Evolutionary conservation across 148 eudicot species (phyloP), one percentile per base, ranked within the genome.

Genomic region (Selenicereus undatus): DNA sequence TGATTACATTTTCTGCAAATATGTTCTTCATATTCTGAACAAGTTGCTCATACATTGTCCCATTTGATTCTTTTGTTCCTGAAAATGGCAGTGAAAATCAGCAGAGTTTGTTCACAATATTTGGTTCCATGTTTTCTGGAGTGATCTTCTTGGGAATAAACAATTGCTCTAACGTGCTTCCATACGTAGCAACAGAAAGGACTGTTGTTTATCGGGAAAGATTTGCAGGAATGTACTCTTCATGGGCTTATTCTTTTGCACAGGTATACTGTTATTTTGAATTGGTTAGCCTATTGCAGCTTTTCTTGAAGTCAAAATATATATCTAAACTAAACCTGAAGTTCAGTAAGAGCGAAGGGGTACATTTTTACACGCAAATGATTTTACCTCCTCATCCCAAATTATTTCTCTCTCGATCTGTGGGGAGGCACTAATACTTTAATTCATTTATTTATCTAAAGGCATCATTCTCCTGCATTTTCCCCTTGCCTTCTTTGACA

Each of bases 211-310:
- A 88, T 81, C 88, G 98, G 43, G 98, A 95, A 84, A 88, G 90
- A 81, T 93, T 91, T 84, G 89, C 97, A 17, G 95, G 96, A 76
- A 94, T 91, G 97, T 93, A 94, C 82, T 87, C 89, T 39, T 81
- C 93, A 13, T 91, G 91, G 94, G 94, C 93, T 45, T 93, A 90
- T 82, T 87, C 94, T 76, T 87, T 89, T 77, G 97, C 97, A 45
- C 98, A 95, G 97, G 98, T 95, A 85, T 73, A 29, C 21, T 60
- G 11, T 5, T 69, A 20, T 24, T 32, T 35, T 27, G 22, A 24
- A 26, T 73, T 78, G 30, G 22, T 32, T 48, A 22, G 16, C 7
- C 17, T 5, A 11, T n/a, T 45, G 50, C 45, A 5, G 21, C 2
- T 54, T 22, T 8, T 43, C 16, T 24, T 72, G 11, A 3, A n/a